phyloP scores from a whole-genome alignment of 2,329 filamentous ascomycete species.

The Fusarium sp. region DNA sequence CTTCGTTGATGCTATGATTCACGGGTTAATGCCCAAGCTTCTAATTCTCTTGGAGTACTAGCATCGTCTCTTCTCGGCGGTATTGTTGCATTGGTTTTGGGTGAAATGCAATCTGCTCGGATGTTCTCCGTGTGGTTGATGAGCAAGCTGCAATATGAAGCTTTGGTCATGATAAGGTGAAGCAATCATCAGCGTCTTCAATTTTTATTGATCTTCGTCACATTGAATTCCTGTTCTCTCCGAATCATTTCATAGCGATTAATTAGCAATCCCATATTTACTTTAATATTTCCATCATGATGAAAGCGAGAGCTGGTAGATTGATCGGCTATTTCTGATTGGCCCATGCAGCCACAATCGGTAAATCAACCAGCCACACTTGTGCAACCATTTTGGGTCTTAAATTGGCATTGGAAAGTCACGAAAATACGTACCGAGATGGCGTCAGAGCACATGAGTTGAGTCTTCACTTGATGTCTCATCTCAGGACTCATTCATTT shows the following conservation, averaged over 20 bases:
- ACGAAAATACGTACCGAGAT: constrained; percentile 26
- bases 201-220: too few relatives aligned
- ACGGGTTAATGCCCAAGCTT: not conserved
- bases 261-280: not conserved
- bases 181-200: not conserved
- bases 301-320: not conserved
- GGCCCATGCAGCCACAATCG: constrained; percentile 32
- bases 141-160: not conserved
- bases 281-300: constrained; percentile 7
- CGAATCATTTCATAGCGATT: not conserved
- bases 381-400: constrained; percentile 1
- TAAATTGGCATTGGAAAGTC: not conserved
- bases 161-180: not conserved
- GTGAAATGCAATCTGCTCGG: constrained; percentile 12
- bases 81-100: not conserved
- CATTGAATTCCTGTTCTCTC: not conserved
- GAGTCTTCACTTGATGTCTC: not conserved
- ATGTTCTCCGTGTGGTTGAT: constrained; percentile 20
- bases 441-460: constrained; percentile 35
- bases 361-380: constrained; percentile 28
- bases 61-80: not conserved
- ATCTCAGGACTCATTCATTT: not conserved
- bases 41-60: not conserved
- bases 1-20: not conserved
- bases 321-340: constrained; percentile 10